phyloP scores from a whole-genome alignment of 2,329 filamentous ascomycete genomes.

The Triangularia setosa region DNA sequence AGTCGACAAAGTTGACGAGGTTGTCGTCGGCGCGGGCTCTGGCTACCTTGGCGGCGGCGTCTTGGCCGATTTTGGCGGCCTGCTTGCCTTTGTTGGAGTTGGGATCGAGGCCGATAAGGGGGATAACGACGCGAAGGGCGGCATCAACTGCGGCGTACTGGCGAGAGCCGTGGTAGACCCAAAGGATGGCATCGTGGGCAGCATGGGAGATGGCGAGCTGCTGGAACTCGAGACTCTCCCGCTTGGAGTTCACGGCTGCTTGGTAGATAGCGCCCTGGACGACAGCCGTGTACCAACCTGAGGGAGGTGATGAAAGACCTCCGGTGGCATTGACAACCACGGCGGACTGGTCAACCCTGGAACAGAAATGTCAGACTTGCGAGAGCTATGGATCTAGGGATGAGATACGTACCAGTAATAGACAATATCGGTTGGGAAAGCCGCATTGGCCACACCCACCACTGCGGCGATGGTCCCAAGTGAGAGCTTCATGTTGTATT shows the following conservation, averaged over 20 bases:
- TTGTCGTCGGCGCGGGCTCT: slow-evolving; percentile 21
- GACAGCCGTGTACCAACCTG: slow-evolving; percentile 18
- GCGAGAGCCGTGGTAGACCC: slow-evolving; percentile 24
- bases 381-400: not conserved
- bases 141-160: slow-evolving; percentile 20
- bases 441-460: slow-evolving; percentile 14
- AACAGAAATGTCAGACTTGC: not conserved
- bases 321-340: slow-evolving; percentile 22
- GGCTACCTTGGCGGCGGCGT: slow-evolving; percentile 20
- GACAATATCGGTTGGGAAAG: slow-evolving; percentile 24
- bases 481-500: slow-evolving; percentile 15
- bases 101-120: slow-evolving; percentile 21
- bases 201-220: slow-evolving; percentile 25
- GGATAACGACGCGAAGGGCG: slow-evolving; percentile 20
- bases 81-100: slow-evolving; percentile 17
- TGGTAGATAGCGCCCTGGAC: slow-evolving; percentile 22
- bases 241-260: slow-evolving; percentile 21
- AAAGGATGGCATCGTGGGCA: slow-evolving; percentile 22
- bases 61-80: slow-evolving; percentile 15
- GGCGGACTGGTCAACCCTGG: slow-evolving; percentile 23
- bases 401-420: slow-evolving; percentile 18
- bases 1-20: slow-evolving; percentile 23
- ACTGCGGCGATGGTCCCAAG: slow-evolving; percentile 7
- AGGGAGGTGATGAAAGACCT: slow-evolving; percentile 21
- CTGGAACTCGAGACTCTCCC: slow-evolving; percentile 22